A percentile compares a stretch with the other conserved stretches of the same genome.
phyloP scores from a whole-genome alignment of 2,329 filamentous ascomycete species.

The Fusarium kyushuense region DNA sequence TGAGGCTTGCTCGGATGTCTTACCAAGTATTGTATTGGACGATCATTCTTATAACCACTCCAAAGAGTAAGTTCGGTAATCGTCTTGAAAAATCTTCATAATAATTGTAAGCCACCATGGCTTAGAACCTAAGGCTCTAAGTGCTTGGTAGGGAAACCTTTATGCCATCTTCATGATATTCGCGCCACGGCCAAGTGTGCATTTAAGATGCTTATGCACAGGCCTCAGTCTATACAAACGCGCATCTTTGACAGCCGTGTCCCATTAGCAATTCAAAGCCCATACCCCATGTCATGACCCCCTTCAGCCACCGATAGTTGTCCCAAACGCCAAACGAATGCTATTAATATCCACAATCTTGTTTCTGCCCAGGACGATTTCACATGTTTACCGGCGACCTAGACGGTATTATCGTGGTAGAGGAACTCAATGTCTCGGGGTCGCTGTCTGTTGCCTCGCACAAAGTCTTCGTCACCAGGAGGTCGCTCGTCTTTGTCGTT shows the following conservation, averaged over 20 bases:
- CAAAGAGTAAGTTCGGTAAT: neutral
- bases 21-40: neutral
- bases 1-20: neutral
- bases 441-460: conserved; percentile 79
- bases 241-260: conserved; percentile 10
- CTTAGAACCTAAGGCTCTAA: conserved; percentile 9
- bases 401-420: conserved; percentile 90
- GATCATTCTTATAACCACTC: neutral
- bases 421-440: conserved; percentile 92
- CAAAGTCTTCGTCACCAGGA: conserved; percentile 90
- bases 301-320: conserved; percentile 21
- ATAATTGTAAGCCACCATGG: conserved; percentile 10
- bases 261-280: conserved; percentile 29
- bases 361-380: conserved; percentile 4
- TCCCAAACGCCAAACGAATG: conserved; percentile 43
- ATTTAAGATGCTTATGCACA: conserved; percentile 20
- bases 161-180: conserved; percentile 10
- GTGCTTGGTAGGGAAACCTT: conserved; percentile 3
- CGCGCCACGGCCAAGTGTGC: conserved; percentile 9
- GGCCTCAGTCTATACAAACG: conserved; percentile 13
- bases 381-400: neutral
- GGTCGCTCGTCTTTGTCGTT: conserved; percentile 93
- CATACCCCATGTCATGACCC: conserved; percentile 23
- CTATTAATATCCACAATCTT: conserved; percentile 28
- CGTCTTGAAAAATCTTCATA: conserved; percentile 2